These are phyloP conservation scores for Phanerochaete carnosa DNA, from an alignment of 768 basidiomycete species.

Conservation along the genomic window DNA sequence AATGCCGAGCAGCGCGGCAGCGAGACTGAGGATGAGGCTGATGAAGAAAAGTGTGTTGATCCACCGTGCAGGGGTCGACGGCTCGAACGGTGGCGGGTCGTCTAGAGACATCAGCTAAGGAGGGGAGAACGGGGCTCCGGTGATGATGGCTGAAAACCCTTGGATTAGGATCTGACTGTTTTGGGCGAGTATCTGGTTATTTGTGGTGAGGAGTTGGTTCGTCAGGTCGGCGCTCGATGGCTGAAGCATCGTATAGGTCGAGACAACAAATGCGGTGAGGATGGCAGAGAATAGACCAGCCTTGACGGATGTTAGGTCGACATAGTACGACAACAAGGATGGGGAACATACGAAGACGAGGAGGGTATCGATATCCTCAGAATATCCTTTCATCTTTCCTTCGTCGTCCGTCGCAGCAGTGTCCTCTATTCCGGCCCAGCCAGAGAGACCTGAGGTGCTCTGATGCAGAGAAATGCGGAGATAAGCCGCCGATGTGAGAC, in stretches of 20 bases:
- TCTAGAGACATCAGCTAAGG: background rate
- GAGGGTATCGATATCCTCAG: too few species aligned
- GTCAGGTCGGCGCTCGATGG: background rate
- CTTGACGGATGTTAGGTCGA: too few species aligned
- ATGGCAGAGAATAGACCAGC: constrained; percentile 26
- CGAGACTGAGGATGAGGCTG: background rate
- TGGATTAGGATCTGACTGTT: too few species aligned
- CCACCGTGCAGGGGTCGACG: background rate
- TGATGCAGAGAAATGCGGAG: too few species aligned
- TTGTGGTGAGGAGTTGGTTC: background rate
- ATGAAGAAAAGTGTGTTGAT: background rate
- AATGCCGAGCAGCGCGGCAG: constrained; percentile 2
- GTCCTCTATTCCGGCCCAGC: too few species aligned
- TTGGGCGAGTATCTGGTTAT: too few species aligned
- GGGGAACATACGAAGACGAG: too few species aligned
- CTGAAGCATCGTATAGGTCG: constrained; percentile 15
- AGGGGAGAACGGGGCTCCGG: constrained; percentile 6
- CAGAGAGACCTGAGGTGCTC: too few species aligned
- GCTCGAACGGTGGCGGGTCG: background rate
- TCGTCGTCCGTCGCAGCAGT: too few species aligned
- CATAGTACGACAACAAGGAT: too few species aligned
- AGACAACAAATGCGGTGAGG: constrained; percentile 19
- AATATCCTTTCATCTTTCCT: too few species aligned
- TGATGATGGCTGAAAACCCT: background rate
- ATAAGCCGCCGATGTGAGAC: too few species aligned